Evolutionary conservation across 164 flowering plant species (phyloP), one percentile per base, ranked within the genome.

Genomic region (Euptelea pleiosperma): DNA sequence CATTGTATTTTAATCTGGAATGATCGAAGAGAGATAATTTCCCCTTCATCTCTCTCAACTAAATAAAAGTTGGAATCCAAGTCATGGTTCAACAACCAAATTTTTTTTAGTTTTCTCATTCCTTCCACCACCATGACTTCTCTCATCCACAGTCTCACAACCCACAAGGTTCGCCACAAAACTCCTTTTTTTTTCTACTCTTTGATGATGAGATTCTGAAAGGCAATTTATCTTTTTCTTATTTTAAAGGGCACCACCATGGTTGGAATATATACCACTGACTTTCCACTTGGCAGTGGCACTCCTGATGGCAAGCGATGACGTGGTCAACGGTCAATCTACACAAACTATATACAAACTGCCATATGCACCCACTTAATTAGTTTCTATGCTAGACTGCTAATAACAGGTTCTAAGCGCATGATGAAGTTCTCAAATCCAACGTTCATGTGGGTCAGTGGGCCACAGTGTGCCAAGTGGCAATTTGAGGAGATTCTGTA

Each of bases 41-140:
- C 31, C 68, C 58, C n/a, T 33, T 67, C 55, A 67, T 49, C 61
- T 59, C 58, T 43, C 40, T 62, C 73, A 63, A 69, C 53, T 43
- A 50, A 71, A 43, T 35, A 58, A 55, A 72, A 62, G 64, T 79
- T 79, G 86, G 77, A 72, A 67, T 83, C 89, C 86, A 70, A 50
- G 84, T 86, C 92, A 85, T 71, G 66, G 54, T 73, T 72, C 88
- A 83, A 73, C 79, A 70, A 64, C 63, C 57, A 64, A 67, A 47
- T 61, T 61, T 61, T 18, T 51, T 63, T n/a, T n/a, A n/a, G n/a
- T 48, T 49, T 70, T 60, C 18, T 53, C 52, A 35, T 70, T 52
- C 57, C 26, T 70, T 66, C n/a, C 65, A 53, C 58, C 61, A 66
- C 52, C 61, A 55, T 44, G 65, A 48, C 55, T 39, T 57, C 58